Conservation (phyloP, 2,329 filamentous ascomycete genomes). For the Penicillium griseofulvum region DNA sequence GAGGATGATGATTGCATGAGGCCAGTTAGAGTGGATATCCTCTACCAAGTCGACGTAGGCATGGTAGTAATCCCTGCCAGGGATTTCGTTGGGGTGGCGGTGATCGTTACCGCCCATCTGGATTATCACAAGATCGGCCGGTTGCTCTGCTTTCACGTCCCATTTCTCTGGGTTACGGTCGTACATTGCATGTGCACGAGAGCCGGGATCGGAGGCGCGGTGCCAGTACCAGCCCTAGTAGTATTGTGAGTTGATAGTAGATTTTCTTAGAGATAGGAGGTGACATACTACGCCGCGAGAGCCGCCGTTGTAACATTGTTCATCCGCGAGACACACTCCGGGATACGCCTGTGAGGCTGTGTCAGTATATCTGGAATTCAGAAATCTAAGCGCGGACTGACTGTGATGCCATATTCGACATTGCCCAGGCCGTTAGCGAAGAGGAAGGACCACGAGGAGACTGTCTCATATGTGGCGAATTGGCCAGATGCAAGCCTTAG, state of each 20-base stretch:
- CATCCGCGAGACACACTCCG: slow-evolving; percentile 57
- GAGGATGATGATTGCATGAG: slow-evolving; percentile 43
- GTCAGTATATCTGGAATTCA: neutral
- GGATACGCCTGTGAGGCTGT: slow-evolving; percentile 44
- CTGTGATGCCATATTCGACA: slow-evolving; percentile 57
- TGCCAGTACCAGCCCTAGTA: slow-evolving; percentile 55
- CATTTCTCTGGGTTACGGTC: slow-evolving; percentile 32
- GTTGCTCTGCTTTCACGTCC: slow-evolving; percentile 26
- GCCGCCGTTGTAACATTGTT: slow-evolving; percentile 57
- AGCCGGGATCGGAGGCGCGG: slow-evolving; percentile 55
- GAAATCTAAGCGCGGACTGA: slow-evolving; percentile 7
- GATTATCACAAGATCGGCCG: slow-evolving; percentile 45
- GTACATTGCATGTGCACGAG: slow-evolving; percentile 47
- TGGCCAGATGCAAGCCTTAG: slow-evolving; percentile 55
- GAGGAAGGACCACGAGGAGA: slow-evolving; percentile 57
- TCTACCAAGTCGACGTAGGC: slow-evolving; percentile 45
- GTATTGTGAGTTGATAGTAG: slow-evolving; percentile 2
- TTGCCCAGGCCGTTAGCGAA: slow-evolving; percentile 57
- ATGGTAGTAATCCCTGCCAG: slow-evolving; percentile 36
- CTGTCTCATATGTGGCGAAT: slow-evolving; percentile 58
- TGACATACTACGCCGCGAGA: slow-evolving; percentile 44
- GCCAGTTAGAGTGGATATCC: slow-evolving; percentile 43
- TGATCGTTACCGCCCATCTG: slow-evolving; percentile 50
- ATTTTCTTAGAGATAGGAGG: neutral
- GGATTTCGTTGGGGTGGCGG: slow-evolving; percentile 44